Base-by-base conservation (phyloP, 768 basidiomycete genomes). In the Podaxis sp. region DNA sequence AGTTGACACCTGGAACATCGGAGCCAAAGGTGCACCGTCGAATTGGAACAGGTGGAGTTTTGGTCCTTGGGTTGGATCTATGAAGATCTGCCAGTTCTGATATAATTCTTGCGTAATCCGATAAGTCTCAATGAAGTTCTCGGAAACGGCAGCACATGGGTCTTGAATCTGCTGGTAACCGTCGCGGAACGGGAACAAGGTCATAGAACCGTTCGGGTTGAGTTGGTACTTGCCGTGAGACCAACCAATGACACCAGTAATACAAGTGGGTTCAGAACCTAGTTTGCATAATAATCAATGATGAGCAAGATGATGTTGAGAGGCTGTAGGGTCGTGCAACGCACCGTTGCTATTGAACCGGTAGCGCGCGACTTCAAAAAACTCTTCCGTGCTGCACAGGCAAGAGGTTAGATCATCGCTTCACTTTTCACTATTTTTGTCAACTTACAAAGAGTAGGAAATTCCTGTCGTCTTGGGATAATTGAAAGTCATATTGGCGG, bases 141-240 rank as follows among this genome's bases (percentile, higher is more conserved):
- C 54, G 30, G 95, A 94, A 9, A 84, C 79, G 9, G 95, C 92
- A 0, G 90, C 90, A 70, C 96, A 99, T 0, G 95, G 90, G 67
- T 96, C 90, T 79, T 99, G 95, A 44, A 98, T 83, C 80, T 96
- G 96, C 73, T 97, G 94, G 76, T 86, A 92, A 15, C 96, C 96
- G 72, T 99, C 96, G 17, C 81, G 84, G 65, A 94, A 83, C 1
- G 95, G 92, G 2, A 71, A 76, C 69, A 94, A 76, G 44, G 83
- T 73, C 63, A 99, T 84, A 9, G 94, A 96, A 6, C 95, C 95
- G 70, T 98, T 96, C 57, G 77, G 22, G 63, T 85, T 76, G 51
- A 91, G 75, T 0, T 71, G 63, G 76, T 89, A 95, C 30, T 74
- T 87, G 12, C 97, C 97, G 73, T 99, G 97, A 66, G 87, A 87